These are phyloP conservation scores for Magnaporthiopsis poae DNA, from an alignment of 2,329 filamentous ascomycete species.

Conservation along the genomic window DNA sequence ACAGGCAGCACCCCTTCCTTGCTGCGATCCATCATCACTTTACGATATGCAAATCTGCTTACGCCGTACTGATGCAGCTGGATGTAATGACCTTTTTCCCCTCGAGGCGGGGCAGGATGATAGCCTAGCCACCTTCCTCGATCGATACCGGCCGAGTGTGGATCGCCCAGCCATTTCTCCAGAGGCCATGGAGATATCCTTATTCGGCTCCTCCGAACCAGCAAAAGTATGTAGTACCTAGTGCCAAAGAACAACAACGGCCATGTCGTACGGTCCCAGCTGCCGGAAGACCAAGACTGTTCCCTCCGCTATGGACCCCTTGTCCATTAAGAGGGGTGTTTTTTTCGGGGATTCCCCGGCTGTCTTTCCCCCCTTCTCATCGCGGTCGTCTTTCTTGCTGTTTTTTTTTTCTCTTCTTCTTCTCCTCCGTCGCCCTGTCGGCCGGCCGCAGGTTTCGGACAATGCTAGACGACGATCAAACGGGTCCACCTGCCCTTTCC, in stretches of 20 bases:
- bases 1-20: too few species aligned
- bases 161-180: background rate
- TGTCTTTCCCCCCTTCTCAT: background rate
- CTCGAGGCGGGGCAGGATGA: too few species aligned
- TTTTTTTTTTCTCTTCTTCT: too few species aligned
- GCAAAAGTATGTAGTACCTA: background rate
- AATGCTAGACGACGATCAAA: conserved; percentile 4
- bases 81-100: too few species aligned
- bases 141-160: background rate
- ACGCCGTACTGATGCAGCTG: too few species aligned
- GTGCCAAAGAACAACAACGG: background rate
- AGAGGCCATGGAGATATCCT: background rate
- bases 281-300: background rate
- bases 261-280: background rate
- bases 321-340: background rate
- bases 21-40: too few species aligned
- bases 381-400: background rate
- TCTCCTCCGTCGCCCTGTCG: background rate
- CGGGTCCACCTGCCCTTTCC: background rate
- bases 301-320: background rate
- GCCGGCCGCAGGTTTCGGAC: conserved; percentile 1
- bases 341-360: background rate
- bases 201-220: background rate
- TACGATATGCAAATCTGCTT: too few species aligned
- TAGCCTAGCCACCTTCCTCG: background rate